phyloP scores from a whole-genome alignment of 257 asterid genomes.

The Anisodus acutangulus region DNA sequence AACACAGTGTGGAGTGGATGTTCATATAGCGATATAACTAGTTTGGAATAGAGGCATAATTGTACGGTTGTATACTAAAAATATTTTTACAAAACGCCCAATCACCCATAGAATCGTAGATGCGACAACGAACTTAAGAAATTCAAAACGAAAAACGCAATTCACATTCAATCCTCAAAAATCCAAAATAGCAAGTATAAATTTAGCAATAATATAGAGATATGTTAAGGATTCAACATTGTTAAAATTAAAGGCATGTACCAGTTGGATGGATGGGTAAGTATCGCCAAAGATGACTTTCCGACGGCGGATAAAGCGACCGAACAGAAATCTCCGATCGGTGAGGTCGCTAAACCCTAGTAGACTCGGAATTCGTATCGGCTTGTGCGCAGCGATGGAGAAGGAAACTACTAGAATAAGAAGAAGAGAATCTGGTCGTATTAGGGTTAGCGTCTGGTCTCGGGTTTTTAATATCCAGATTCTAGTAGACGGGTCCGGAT shows the following conservation, averaged over 20 bases:
- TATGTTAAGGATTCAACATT: not conserved
- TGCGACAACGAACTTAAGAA: not conserved
- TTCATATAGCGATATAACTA: not conserved
- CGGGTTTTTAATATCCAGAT: not conserved
- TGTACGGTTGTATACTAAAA: not conserved
- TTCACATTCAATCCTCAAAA: not conserved
- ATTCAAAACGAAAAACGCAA: not conserved
- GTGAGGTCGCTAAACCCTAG: conserved; percentile 29
- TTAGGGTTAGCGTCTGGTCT: not conserved
- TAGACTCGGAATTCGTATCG: not conserved
- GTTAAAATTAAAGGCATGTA: not conserved
- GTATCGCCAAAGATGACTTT: not conserved
- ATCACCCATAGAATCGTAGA: not conserved
- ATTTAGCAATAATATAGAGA: not conserved
- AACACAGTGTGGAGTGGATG: not conserved
- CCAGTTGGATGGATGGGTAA: not conserved
- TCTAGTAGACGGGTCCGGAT: not conserved
- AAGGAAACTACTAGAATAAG: not conserved
- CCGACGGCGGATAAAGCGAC: not conserved
- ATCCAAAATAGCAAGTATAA: not conserved
- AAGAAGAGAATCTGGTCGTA: conserved; percentile 5
- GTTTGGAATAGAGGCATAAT: not conserved
- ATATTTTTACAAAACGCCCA: not conserved
- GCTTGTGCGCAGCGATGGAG: not conserved
- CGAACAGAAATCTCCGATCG: not conserved